Conservation (phyloP, 768 basidiomycete genomes). For the Boletus sp. region DNA sequence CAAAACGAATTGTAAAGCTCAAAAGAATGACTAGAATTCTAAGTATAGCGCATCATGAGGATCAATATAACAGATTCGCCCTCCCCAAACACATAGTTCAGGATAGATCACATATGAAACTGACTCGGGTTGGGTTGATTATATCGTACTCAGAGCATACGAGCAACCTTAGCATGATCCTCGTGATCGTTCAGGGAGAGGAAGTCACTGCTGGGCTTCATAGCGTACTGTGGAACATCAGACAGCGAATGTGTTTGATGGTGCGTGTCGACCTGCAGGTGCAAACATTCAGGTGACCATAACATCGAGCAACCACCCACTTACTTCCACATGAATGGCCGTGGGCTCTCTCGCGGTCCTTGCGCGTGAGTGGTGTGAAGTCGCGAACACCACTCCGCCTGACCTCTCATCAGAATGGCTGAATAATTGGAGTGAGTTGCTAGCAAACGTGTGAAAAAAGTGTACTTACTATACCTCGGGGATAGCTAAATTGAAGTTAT, state of each 20-base stretch:
- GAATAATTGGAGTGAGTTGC: background rate
- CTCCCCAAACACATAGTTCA: background rate
- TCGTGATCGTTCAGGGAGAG: conserved; percentile 23
- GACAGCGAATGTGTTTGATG: conserved; percentile 24
- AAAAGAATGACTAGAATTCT: conserved; percentile 11
- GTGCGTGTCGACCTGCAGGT: conserved; percentile 30
- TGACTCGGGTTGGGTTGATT: background rate
- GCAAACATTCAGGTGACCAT: conserved; percentile 1
- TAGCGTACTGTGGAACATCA: conserved; percentile 22
- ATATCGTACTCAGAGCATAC: conserved; percentile 9
- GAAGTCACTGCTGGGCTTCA: conserved; percentile 25
- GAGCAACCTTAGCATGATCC: conserved; percentile 14
- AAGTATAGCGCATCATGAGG: background rate
- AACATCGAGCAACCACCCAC: background rate
- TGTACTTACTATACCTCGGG: conserved; percentile 32
- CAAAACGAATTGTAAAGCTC: background rate
- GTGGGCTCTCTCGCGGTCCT: conserved; percentile 16
- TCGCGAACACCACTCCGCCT: conserved; percentile 16
- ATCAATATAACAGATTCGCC: background rate
- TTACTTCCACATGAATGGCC: conserved; percentile 37
- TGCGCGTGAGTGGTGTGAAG: conserved; percentile 14
- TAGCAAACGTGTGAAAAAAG: background rate
- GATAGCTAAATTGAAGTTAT: conserved; percentile 40
- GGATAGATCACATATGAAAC: background rate
- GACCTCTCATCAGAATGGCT: conserved; percentile 24